phyloP scores from a whole-genome alignment of 176 grass and related monocot species.

The Musa itinerans region DNA sequence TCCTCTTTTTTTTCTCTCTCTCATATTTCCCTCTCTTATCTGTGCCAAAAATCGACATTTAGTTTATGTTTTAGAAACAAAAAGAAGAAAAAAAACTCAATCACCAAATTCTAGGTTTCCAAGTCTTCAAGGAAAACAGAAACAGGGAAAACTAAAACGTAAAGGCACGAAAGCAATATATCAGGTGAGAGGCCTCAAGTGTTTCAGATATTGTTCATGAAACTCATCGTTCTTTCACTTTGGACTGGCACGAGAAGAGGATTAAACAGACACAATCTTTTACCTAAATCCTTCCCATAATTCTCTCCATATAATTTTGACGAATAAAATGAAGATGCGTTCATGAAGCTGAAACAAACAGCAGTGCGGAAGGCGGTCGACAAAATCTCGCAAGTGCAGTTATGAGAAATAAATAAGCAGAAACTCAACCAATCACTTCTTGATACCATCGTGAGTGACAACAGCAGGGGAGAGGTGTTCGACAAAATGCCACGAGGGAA shows the following conservation, averaged over 20 bases:
- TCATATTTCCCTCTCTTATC: neutral
- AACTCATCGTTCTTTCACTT: no score
- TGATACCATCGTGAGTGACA: neutral
- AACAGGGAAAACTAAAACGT: neutral
- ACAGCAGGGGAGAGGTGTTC: neutral
- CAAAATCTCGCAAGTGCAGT: no score
- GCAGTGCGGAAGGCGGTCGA: no score
- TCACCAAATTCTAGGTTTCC: neutral
- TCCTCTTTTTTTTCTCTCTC: neutral
- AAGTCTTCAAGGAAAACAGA: neutral
- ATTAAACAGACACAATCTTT: neutral
- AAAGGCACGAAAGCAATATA: neutral
- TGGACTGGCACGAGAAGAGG: no score
- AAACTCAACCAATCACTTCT: neutral
- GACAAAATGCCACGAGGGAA: no score
- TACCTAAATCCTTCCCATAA: no score
- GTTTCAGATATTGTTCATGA: no score
- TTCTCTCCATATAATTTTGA: no score
- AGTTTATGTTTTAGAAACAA: neutral
- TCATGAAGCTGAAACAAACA: no score
- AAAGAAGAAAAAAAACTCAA: neutral
- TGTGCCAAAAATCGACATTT: neutral
- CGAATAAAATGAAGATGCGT: no score
- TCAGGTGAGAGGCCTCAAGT: neutral
- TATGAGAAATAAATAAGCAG: neutral